Conservation (phyloP, 2,329 filamentous ascomycete species). For the Xylariaceae sp. region DNA sequence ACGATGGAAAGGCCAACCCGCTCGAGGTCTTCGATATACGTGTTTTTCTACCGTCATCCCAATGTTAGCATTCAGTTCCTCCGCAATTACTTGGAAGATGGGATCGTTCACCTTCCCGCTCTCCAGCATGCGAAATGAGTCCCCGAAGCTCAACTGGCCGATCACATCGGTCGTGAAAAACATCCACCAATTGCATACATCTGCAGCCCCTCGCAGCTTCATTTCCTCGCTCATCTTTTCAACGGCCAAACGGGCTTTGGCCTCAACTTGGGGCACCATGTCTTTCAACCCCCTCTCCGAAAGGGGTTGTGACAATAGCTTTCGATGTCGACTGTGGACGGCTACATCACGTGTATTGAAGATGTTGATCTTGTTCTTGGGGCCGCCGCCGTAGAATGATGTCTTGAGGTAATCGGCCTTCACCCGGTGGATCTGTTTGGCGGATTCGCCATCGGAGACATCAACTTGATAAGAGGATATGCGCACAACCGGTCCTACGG, state of each 20-base stretch:
- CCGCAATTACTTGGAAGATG: no score
- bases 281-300: slow-evolving; percentile 31
- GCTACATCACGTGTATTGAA: slow-evolving; percentile 37
- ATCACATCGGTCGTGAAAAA: slow-evolving; percentile 53
- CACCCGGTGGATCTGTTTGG: slow-evolving; percentile 23
- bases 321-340: slow-evolving; percentile 35
- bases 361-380: slow-evolving; percentile 23
- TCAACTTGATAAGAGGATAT: slow-evolving; percentile 21
- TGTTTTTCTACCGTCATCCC: no score
- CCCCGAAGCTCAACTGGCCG: slow-evolving; percentile 49
- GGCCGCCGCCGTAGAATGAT: slow-evolving; percentile 17
- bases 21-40: slow-evolving; percentile 37
- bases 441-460: slow-evolving; percentile 17
- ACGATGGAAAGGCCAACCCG: slow-evolving; percentile 16
- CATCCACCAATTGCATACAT: slow-evolving; percentile 50
- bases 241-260: slow-evolving; percentile 35
- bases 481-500: slow-evolving; percentile 23
- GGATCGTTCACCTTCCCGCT: slow-evolving; percentile 36
- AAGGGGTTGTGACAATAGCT: slow-evolving; percentile 37
- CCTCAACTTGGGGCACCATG: slow-evolving; percentile 30
- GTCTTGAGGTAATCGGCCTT: slow-evolving; percentile 27
- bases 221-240: slow-evolving; percentile 41
- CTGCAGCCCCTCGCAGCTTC: slow-evolving; percentile 29
- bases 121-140: slow-evolving; percentile 51
- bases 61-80: not conserved